These are phyloP conservation scores for Penicillium oxalicum DNA, from an alignment of 2,329 filamentous ascomycete species.

Conservation along the genomic window DNA sequence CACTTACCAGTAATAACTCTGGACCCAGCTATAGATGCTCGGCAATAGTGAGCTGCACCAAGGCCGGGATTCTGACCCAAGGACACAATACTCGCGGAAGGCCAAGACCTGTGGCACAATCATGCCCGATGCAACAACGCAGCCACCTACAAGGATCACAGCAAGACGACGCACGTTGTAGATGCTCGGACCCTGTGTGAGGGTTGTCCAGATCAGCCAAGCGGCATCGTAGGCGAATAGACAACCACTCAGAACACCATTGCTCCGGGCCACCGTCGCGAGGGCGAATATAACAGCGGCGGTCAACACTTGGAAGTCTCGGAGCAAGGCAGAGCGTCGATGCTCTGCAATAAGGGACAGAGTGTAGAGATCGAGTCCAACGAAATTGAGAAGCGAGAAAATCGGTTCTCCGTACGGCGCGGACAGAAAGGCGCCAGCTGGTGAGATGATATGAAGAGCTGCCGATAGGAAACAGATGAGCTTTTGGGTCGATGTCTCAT, in stretches of 20 bases:
- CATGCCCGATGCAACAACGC: slow-evolving; percentile 61
- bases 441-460: slow-evolving; percentile 73
- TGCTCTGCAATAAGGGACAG: slow-evolving; percentile 35
- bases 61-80: slow-evolving; percentile 42
- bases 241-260: slow-evolving; percentile 76
- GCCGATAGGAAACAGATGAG: slow-evolving; percentile 56
- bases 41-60: slow-evolving; percentile 74
- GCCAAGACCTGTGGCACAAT: slow-evolving; percentile 68
- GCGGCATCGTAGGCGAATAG: slow-evolving; percentile 62
- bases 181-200: slow-evolving; percentile 31
- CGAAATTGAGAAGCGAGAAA: slow-evolving; percentile 71
- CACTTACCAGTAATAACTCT: slow-evolving; percentile 79
- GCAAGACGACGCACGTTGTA: slow-evolving; percentile 49
- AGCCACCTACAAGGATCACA: slow-evolving; percentile 60
- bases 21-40: slow-evolving; percentile 88
- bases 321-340: slow-evolving; percentile 20
- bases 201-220: slow-evolving; percentile 38
- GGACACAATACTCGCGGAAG: slow-evolving; percentile 63
- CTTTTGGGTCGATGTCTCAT: slow-evolving; percentile 23
- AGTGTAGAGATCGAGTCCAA: slow-evolving; percentile 65
- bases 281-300: slow-evolving; percentile 66
- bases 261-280: slow-evolving; percentile 71
- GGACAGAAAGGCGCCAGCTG: slow-evolving; percentile 82
- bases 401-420: slow-evolving; percentile 77
- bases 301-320: slow-evolving; percentile 50